phyloP scores from a whole-genome alignment of 179 eudicot genomes.

The Spinacia oleracea region DNA sequence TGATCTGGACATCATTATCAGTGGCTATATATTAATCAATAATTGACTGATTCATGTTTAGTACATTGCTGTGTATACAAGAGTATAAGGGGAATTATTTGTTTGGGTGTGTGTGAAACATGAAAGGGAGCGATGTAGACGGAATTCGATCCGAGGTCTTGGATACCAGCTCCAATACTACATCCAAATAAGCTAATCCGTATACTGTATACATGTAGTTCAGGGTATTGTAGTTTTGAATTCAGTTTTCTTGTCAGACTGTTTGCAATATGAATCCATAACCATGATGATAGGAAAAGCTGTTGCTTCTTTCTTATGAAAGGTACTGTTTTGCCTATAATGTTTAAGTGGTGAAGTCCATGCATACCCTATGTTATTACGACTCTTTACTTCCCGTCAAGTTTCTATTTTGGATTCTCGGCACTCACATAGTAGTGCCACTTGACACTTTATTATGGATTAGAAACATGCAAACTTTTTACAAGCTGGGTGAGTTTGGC shows the following conservation, averaged over 20 bases:
- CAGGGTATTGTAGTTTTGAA: not conserved
- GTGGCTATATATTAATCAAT: conserved; percentile 12
- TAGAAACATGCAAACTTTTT: not conserved
- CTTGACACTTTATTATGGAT: not conserved
- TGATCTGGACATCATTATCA: conserved; percentile 23
- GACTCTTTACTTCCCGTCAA: not conserved
- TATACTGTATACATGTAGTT: too few species aligned
- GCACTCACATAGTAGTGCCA: not conserved
- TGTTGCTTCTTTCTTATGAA: not conserved
- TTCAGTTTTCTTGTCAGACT: not conserved
- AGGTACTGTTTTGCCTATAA: not conserved
- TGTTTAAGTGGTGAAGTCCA: not conserved
- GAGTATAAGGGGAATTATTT: too few species aligned
- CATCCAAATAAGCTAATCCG: too few species aligned
- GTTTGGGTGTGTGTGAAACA: too few species aligned
- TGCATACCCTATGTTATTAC: not conserved
- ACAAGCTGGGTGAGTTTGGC: not conserved
- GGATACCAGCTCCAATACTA: too few species aligned
- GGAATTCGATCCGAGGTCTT: too few species aligned
- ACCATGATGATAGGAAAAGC: not conserved
- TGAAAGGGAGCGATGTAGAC: too few species aligned
- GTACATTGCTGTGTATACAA: too few species aligned
- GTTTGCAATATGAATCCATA: not conserved
- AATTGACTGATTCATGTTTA: too few species aligned
- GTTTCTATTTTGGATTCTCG: not conserved